Evolutionary conservation across 2,329 filamentous ascomycete genomes (phyloP).

Genomic region (Fonsecaea pugnacius): DNA sequence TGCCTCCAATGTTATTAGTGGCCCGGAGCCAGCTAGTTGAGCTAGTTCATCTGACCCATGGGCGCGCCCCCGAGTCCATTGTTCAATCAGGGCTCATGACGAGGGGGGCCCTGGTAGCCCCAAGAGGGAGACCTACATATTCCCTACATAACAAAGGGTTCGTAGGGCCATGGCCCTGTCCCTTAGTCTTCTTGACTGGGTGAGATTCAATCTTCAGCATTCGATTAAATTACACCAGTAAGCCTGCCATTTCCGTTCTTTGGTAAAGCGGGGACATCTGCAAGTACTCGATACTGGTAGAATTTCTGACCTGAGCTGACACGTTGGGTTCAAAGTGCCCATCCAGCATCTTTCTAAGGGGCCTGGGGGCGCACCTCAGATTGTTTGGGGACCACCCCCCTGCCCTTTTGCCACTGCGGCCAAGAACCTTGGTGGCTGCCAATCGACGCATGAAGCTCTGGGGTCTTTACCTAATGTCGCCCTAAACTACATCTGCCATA

Average conservation of each 20-base stretch:
- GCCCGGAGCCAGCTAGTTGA: neutral
- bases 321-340: neutral
- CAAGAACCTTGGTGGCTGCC: neutral
- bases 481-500: slow-evolving; percentile 14
- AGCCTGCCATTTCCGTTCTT: neutral
- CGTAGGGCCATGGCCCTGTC: slow-evolving; percentile 5
- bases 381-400: neutral
- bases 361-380: neutral
- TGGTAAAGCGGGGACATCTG: neutral
- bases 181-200: neutral
- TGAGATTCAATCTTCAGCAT: neutral
- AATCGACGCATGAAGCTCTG: neutral
- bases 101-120: neutral
- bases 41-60: neutral
- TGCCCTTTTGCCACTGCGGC: neutral
- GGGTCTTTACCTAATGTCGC: slow-evolving; percentile 12
- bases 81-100: slow-evolving; percentile 6
- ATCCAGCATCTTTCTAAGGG: neutral
- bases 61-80: slow-evolving; percentile 1
- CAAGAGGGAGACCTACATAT: neutral
- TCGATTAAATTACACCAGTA: neutral
- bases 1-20: neutral
- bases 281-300: no score
- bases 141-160: neutral
- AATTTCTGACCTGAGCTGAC: neutral